Evolutionary conservation across 2,329 filamentous ascomycete species (phyloP).

Genomic region (Apiospora aurea): DNA sequence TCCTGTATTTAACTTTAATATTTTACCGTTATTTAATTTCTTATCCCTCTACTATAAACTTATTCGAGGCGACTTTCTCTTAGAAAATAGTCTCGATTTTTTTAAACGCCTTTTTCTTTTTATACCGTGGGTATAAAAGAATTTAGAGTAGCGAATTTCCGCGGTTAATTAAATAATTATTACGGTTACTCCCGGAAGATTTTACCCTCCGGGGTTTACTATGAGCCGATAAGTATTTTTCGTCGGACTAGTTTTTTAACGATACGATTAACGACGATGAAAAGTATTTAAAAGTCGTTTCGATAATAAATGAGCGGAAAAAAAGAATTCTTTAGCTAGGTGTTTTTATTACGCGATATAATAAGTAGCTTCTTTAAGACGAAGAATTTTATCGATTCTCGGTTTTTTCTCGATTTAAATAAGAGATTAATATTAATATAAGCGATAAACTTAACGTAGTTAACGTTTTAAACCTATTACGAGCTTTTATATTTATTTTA

Average conservation of each 20-base stretch:
- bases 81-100: slow-evolving; percentile 58
- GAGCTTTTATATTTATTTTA: not conserved
- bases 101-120: slow-evolving; percentile 47
- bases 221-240: too few species aligned
- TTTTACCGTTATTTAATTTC: slow-evolving; percentile 60
- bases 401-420: slow-evolving; percentile 33
- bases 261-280: slow-evolving; percentile 67
- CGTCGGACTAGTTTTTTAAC: too few species aligned
- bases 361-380: slow-evolving; percentile 57
- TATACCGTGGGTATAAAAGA: slow-evolving; percentile 39
- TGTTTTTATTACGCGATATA: slow-evolving; percentile 50
- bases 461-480: not conserved
- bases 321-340: slow-evolving; percentile 60
- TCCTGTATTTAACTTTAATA: slow-evolving; percentile 66
- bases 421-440: too few species aligned
- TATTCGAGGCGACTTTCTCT: slow-evolving; percentile 58
- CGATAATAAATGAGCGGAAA: slow-evolving; percentile 52
- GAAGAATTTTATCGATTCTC: slow-evolving; percentile 46
- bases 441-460: not conserved
- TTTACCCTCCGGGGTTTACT: too few species aligned
- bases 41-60: slow-evolving; percentile 49
- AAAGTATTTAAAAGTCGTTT: slow-evolving; percentile 67
- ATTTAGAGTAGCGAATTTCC: slow-evolving; percentile 42
- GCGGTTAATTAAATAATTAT: too few species aligned
- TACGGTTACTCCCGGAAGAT: too few species aligned